These are phyloP conservation scores for Colletotrichum tanaceti DNA, from an alignment of 2,329 filamentous ascomycete species.

Conservation along the genomic window DNA sequence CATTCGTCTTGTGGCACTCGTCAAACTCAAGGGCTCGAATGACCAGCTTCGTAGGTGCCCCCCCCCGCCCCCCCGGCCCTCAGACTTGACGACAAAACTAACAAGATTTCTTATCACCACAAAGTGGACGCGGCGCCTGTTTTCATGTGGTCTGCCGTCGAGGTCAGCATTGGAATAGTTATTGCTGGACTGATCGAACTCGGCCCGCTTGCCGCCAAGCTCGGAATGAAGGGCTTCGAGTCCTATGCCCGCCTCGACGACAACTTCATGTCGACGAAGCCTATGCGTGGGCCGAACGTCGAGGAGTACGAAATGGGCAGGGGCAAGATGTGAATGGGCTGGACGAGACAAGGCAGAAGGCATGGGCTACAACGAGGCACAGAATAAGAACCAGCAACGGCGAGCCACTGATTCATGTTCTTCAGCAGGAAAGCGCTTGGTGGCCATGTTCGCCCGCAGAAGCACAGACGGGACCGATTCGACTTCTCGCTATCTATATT, in stretches of 20 bases:
- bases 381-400: too few species aligned
- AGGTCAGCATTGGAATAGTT: slow-evolving; percentile 33
- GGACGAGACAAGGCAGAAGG: too few species aligned
- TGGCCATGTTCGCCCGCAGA: too few species aligned
- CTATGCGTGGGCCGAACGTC: background rate
- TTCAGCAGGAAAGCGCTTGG: too few species aligned
- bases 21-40: slow-evolving; percentile 10
- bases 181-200: slow-evolving; percentile 33
- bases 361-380: too few species aligned
- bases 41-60: slow-evolving; percentile 25
- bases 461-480: too few species aligned
- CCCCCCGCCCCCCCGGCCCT: too few species aligned
- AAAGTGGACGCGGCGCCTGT: slow-evolving; percentile 31
- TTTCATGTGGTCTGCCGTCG: slow-evolving; percentile 32
- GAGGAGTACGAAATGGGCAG: slow-evolving; percentile 19
- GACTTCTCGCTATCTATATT: too few species aligned
- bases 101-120: too few species aligned
- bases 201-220: slow-evolving; percentile 33
- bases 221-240: slow-evolving; percentile 24
- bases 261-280: background rate
- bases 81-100: background rate
- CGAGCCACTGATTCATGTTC: too few species aligned
- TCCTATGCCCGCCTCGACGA: background rate
- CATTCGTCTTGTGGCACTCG: slow-evolving; percentile 23
- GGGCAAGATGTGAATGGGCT: background rate